phyloP scores from a whole-genome alignment of 768 basidiomycete genomes.

The Mrakia gelida region DNA sequence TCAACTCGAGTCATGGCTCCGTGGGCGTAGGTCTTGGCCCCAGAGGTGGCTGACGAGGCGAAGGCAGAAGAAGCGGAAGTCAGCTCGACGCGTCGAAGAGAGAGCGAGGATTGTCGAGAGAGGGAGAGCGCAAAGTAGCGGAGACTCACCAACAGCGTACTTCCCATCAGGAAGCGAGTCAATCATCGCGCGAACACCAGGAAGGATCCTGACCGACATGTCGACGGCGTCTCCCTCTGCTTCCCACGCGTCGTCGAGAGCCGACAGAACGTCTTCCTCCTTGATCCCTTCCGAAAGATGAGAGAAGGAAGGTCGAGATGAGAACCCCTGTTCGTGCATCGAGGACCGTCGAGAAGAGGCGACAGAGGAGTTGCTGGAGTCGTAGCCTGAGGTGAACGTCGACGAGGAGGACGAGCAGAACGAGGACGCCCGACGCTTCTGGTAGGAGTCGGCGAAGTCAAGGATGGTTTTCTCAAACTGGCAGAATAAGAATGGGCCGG shows the following conservation, averaged over 20 bases:
- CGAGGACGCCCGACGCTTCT: conserved; percentile 49
- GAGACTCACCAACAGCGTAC: conserved; percentile 53
- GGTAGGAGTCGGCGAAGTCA: conserved; percentile 61
- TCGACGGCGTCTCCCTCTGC: conserved; percentile 57
- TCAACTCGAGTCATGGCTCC: conserved; percentile 69
- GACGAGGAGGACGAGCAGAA: conserved; percentile 46
- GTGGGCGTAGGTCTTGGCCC: conserved; percentile 61
- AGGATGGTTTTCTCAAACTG: conserved; percentile 63
- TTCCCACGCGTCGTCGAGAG: conserved; percentile 44
- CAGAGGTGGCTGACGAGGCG: conserved; percentile 55
- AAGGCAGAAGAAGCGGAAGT: no score
- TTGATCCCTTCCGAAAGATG: neutral
- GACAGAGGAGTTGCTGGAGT: conserved; percentile 45
- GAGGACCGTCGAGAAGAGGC: conserved; percentile 43
- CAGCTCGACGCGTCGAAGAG: no score
- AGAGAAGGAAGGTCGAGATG: conserved; percentile 22
- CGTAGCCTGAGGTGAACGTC: conserved; percentile 31
- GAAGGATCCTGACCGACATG: conserved; percentile 57
- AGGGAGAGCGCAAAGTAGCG: conserved; percentile 52
- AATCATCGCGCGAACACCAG: conserved; percentile 64
- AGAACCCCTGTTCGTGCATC: conserved; percentile 16
- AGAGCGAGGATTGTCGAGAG: conserved; percentile 46
- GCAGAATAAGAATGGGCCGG: no score
- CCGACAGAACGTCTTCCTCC: conserved; percentile 46
- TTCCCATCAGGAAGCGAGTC: conserved; percentile 59